Percentiles rank a stretch among this genome's conserved stretches.
Conservation (phyloP, 805 yeast genomes). For the Nakazawaea laoshanensis region DNA sequence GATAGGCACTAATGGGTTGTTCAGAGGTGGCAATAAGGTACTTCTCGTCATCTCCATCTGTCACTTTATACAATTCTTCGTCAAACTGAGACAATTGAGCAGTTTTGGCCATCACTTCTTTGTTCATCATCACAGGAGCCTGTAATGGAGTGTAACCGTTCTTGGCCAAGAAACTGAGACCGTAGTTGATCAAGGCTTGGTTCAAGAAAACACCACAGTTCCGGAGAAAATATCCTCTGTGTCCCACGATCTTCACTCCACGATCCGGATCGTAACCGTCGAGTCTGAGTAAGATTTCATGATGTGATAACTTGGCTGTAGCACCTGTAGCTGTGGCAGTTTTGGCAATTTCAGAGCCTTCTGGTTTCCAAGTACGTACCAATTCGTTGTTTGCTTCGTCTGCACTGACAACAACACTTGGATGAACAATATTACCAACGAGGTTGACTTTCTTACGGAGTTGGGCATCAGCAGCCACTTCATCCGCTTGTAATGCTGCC, state of each 20-base stretch:
- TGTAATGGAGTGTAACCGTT: slow-evolving; percentile 85
- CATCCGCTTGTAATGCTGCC: slow-evolving; percentile 53
- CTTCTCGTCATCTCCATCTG: slow-evolving; percentile 96
- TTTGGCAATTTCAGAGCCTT: slow-evolving; percentile 48
- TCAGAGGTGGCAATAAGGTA: slow-evolving; percentile 97
- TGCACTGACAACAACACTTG: slow-evolving; percentile 76
- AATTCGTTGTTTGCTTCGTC: slow-evolving; percentile 90
- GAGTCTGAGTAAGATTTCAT: slow-evolving; percentile 85
- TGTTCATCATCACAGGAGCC: slow-evolving; percentile 99
- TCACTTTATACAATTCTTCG: slow-evolving; percentile 94
- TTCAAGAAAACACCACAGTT: slow-evolving; percentile 94
- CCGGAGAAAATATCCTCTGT: slow-evolving; percentile 95
- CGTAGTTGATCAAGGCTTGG: slow-evolving; percentile 97
- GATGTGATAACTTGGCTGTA: slow-evolving; percentile 82
- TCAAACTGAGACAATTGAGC: slow-evolving; percentile 97
- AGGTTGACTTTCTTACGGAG: slow-evolving; percentile 76
- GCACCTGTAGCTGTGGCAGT: slow-evolving; percentile 72
- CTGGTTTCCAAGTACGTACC: slow-evolving; percentile 84
- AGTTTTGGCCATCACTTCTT: slow-evolving; percentile 98
- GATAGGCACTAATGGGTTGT: slow-evolving; percentile 98
- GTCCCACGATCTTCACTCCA: slow-evolving; percentile 96
- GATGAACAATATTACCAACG: slow-evolving; percentile 93
- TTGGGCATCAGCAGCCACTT: slow-evolving; percentile 70
- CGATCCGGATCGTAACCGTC: slow-evolving; percentile 99
- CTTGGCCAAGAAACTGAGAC: slow-evolving; percentile 72